Conservation (phyloP, 768 basidiomycete genomes). For the Lactarius quietus region DNA sequence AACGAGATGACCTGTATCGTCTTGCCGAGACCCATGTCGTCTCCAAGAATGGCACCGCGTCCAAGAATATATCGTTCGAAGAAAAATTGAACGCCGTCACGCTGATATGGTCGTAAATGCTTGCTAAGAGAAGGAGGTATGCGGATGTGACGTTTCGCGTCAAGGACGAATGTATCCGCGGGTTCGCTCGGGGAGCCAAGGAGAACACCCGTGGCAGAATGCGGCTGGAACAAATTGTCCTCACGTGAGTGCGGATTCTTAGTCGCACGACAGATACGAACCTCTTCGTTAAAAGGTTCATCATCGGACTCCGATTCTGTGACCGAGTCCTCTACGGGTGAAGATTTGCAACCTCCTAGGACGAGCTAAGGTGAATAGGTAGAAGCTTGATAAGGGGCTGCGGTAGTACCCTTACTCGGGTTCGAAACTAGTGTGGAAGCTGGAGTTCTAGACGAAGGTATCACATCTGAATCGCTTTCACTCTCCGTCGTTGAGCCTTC, state of each 20-base stretch:
- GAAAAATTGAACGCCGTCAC: conserved; percentile 81
- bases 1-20: conserved; percentile 92
- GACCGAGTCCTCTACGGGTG: conserved; percentile 37
- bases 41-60: conserved; percentile 81
- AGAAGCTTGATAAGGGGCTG: background rate
- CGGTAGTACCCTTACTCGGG: background rate
- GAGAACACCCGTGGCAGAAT: conserved; percentile 32
- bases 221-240: conserved; percentile 1
- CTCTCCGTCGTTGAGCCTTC: conserved; percentile 20
- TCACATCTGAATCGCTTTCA: conserved; percentile 14
- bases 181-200: conserved; percentile 42
- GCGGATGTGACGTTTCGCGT: conserved; percentile 42
- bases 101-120: conserved; percentile 87
- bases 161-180: conserved; percentile 50
- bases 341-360: conserved; percentile 7
- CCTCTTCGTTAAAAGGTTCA: conserved; percentile 12
- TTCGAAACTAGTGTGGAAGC: background rate
- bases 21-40: conserved; percentile 97
- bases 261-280: conserved; percentile 1
- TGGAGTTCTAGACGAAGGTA: background rate
- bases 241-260: background rate
- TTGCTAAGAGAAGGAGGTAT: conserved; percentile 75
- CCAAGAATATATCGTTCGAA: conserved; percentile 65
- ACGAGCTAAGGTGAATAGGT: background rate
- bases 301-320: conserved; percentile 47